These are phyloP conservation scores for Corchorus capsularis DNA, from an alignment of 345 rosid genomes.

Conservation along the genomic window DNA sequence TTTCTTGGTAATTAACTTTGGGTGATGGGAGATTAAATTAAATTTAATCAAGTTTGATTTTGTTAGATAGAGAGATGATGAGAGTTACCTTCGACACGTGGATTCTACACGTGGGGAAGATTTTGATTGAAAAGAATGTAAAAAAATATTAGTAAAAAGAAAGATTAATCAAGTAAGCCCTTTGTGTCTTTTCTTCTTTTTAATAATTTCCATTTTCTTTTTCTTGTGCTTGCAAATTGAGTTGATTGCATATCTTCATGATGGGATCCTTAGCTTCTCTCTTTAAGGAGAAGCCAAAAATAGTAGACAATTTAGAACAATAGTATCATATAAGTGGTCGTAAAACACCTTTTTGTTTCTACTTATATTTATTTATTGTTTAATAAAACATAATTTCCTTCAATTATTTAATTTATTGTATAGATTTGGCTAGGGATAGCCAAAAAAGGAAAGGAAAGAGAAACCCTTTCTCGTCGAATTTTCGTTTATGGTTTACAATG, in stretches of 20 bases:
- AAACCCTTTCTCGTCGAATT: no score
- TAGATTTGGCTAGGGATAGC: no score
- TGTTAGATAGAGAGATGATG: no score
- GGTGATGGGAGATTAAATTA: neutral
- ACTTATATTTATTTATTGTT: neutral
- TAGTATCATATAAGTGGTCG: no score
- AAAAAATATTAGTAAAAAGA: neutral
- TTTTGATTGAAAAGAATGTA: neutral
- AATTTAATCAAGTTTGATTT: neutral
- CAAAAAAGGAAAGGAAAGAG: no score
- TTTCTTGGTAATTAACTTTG: constrained; percentile 14
- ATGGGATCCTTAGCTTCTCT: constrained; percentile 26
- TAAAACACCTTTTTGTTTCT: neutral
- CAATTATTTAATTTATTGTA: no score
- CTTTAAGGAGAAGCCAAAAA: neutral
- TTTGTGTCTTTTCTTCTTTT: constrained; percentile 32
- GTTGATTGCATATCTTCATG: constrained; percentile 49
- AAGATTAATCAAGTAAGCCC: neutral
- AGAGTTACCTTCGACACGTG: constrained; percentile 30
- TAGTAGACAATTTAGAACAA: no score
- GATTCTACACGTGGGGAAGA: constrained; percentile 40
- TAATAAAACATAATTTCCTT: neutral
- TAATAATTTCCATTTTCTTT: constrained; percentile 20
- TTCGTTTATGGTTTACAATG: no score
- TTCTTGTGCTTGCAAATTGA: constrained; percentile 53